These are phyloP conservation scores for Paspalum notatum DNA, from an alignment of 176 grass and related monocot genomes.

Conservation along the genomic window DNA sequence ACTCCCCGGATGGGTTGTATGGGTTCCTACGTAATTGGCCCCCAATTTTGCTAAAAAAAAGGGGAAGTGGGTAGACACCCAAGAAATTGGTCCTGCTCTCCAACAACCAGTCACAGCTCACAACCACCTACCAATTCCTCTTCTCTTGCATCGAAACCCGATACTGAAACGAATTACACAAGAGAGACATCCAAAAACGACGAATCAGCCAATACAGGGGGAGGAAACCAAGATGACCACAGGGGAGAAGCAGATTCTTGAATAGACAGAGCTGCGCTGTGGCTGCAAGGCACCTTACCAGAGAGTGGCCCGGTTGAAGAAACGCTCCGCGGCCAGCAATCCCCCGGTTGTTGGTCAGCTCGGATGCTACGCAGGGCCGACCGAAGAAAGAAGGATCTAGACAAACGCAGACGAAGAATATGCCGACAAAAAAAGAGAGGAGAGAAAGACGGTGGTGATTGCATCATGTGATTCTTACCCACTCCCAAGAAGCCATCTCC, in stretches of 20 bases:
- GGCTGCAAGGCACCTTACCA: constrained; percentile 41
- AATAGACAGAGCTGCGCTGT: neutral
- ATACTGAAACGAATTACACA: neutral
- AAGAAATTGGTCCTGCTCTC: constrained; percentile 29
- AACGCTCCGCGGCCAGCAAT: constrained; percentile 19
- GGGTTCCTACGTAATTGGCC: constrained; percentile 40
- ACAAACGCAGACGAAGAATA: constrained; percentile 39
- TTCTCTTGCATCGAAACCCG: constrained; percentile 16
- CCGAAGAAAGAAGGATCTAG: constrained; percentile 47
- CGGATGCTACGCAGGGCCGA: constrained; percentile 41
- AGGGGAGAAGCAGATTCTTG: constrained; percentile 6
- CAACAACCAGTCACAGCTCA: constrained; percentile 28
- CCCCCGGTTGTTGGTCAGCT: constrained; percentile 14
- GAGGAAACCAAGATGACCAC: neutral
- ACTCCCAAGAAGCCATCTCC: constrained; percentile 34
- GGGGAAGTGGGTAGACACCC: neutral
- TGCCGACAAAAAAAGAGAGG: constrained; percentile 9
- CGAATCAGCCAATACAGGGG: constrained; percentile 18
- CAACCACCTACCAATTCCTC: constrained; percentile 18
- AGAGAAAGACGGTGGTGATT: neutral
- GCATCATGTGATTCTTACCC: constrained; percentile 44
- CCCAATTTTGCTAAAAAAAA: neutral
- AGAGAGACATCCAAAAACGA: constrained; percentile 20
- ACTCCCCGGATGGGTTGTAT: neutral
- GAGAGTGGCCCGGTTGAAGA: neutral